Evolutionary conservation across 805 yeast genomes (phyloP), one percentile per base, ranked within the genome.

Genomic region (Metschnikowia continentalis): DNA sequence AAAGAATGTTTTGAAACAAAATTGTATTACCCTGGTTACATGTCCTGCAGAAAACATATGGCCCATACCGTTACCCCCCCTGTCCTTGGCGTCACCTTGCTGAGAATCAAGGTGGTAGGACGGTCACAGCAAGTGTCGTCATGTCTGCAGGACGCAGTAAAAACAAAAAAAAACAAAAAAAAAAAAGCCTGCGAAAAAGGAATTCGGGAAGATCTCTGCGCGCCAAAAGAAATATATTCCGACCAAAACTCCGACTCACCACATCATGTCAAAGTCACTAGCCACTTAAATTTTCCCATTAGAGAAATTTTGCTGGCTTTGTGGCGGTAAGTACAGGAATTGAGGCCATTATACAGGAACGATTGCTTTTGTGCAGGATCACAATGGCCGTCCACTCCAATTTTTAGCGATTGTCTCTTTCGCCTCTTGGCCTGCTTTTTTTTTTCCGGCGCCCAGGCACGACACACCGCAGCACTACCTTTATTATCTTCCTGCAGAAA

Each of bases 61-160:
- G 5, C 1, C 6, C 23, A 6, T 22, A 17, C 19, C 6, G 6
- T 22, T 22, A 6, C 23, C 23, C 23, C 19, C 23, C 23, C 23
- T 3, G 7, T 22, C 23, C 26, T 22, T 22, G 26, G 8, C 30
- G 11, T 8, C 30, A 3, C 30, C 10, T 26, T 8, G 30, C 30
- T 26, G 30, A 8, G 30, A 7, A 7, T 26, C 11, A 11, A 26
- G 30, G 30, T 8, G 26, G 26, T 5, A 6, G 26, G 8, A 6
- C 11, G 19, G 32, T 22, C 22, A 39, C 32, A 20, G 41, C 41
- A 38, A 38, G 30, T 13, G 30, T 11, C 22, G 14, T n/a, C 5
- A 20, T 42, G 37, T 42, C 20, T 42, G 46, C 46, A 42, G 46
- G 10, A 22, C 38, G 46, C 36, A 7, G 46, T n/a, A 19, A 42